Evolutionary conservation across 2,329 filamentous ascomycete genomes (phyloP).

Genomic region (Monosporascus sp.): DNA sequence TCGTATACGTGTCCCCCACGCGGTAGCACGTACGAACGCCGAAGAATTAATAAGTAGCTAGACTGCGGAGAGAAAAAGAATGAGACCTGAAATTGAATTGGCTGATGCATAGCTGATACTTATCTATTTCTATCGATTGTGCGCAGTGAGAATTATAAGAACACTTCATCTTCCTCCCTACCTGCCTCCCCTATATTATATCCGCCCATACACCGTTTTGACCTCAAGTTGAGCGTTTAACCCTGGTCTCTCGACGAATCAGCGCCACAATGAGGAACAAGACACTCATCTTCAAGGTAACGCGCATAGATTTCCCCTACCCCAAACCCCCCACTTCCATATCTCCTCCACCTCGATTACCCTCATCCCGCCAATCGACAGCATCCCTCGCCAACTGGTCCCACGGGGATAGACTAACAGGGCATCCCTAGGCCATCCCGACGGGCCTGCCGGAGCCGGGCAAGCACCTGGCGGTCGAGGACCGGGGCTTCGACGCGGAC

Average conservation of each 20-base stretch:
- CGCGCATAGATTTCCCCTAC: not conserved
- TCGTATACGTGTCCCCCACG: not conserved
- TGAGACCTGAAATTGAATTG: too few relatives aligned
- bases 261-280: conserved; percentile 50
- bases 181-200: too few relatives aligned
- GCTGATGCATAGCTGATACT: too few relatives aligned
- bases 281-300: conserved; percentile 57
- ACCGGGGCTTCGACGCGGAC: conserved; percentile 55
- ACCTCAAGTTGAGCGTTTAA: too few relatives aligned
- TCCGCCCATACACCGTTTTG: too few relatives aligned
- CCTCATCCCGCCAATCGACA: not conserved
- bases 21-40: not conserved
- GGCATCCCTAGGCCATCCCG: conserved; percentile 35
- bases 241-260: too few relatives aligned
- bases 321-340: too few relatives aligned
- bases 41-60: not conserved
- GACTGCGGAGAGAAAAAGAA: not conserved
- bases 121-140: too few relatives aligned
- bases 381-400: not conserved
- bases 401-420: conserved; percentile 20
- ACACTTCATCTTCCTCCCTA: not conserved
- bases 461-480: conserved; percentile 58
- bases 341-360: not conserved
- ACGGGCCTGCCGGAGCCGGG: conserved; percentile 59
- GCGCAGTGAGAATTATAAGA: not conserved